Evolutionary conservation across 2,329 filamentous ascomycete genomes (phyloP), one percentile per base, ranked within the genome.

Genomic region (Aspergillus sp.): DNA sequence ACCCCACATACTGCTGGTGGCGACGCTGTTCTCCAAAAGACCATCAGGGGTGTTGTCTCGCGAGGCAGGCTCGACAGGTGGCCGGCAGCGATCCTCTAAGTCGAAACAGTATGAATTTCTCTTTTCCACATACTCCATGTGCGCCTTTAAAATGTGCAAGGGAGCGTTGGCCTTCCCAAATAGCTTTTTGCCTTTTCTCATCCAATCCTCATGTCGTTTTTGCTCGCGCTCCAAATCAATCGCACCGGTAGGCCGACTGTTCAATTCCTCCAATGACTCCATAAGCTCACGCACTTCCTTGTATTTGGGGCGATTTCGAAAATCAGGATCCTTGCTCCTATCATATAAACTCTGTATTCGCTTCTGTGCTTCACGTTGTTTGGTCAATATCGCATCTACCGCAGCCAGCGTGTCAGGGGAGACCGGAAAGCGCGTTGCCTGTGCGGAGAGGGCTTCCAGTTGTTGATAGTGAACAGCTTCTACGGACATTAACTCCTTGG

Each of bases 81-180:
- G 80, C 34, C 93, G 80, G 33, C 90, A 93, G 50, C 88, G 90
- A 67, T 97, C 93, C 31, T 83, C 79, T 45, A 93, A 81, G 56
- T 97, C 90, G 62, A 98, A 97, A 66, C 93, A 98, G 59, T 88
- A 86, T 45, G 81, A 73, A 59, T 98, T 98, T 38, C 90, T 86
- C 58, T 90, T 87, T 39, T 93, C 77, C 4, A 98, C 93, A 60
- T 93, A 88, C 55, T 94, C 86, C 81, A 98, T 90, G 56, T 98
- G 91, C 45, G 85, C 86, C 59, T 91, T 93, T 27, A 98, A 77
- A 51, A 98, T 98, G 65, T 98, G 93, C 9, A 98, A 74, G 1
- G 93, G 93, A 1, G 93, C 93, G 62, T 98, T 98, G 1, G 93
- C 93, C 67, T 98, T 98, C 41, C 93, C 93, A 60, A 98, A 98